Evolutionary conservation across 805 yeast genomes (phyloP), one percentile per base, ranked within the genome.

Genomic region (Myxozyma udenii): DNA sequence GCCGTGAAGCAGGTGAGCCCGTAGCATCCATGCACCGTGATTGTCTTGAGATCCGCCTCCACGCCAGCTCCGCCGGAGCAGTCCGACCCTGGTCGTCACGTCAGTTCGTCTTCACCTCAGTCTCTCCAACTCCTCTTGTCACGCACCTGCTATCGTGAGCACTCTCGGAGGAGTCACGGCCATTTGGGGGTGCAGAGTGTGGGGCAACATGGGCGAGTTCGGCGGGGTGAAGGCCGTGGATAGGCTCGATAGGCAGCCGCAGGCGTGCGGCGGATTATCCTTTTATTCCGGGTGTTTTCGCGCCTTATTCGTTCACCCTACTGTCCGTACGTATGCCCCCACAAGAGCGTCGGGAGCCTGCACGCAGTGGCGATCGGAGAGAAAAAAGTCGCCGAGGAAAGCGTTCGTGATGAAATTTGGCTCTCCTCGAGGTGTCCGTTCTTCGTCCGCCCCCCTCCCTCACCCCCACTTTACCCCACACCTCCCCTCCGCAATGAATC

Each of bases 51-150:
- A 65, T 87, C 96, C 0, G 95, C 95, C 66, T 87, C 95, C 44
- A 87, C 81, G 2, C 96, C 96, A 1, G 96, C 95, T 2, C 95
- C 95, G 2, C 95, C 96, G 9, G 91, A 83, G 40, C 83, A 78
- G 65, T 87, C 96, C 0, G 91, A 83, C 0, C 95, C 95, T 55
- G 18, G 9, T 14, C 33, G 9, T 28, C 14, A 28, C 9, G 33
- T 28, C 14, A 28, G 33, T 28, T 14, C 33, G 14, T n/a, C n/a
- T n/a, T n/a, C n/a, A n/a, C n/a, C n/a, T n/a, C n/a, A n/a, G n/a
- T n/a, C n/a, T n/a, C n/a, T n/a, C n/a, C n/a, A n/a, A n/a, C n/a
- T n/a, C n/a, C n/a, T n/a, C n/a, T n/a, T 35, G 9, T n/a, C 5
- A 12, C 19, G 9, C 19, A 40, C 26, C 36, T 41, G 33, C 44